A percentile compares a stretch with the other conserved stretches of the same genome.
phyloP scores from a whole-genome alignment of 2,329 filamentous ascomycete species.

The Mycosphaerella sp. region DNA sequence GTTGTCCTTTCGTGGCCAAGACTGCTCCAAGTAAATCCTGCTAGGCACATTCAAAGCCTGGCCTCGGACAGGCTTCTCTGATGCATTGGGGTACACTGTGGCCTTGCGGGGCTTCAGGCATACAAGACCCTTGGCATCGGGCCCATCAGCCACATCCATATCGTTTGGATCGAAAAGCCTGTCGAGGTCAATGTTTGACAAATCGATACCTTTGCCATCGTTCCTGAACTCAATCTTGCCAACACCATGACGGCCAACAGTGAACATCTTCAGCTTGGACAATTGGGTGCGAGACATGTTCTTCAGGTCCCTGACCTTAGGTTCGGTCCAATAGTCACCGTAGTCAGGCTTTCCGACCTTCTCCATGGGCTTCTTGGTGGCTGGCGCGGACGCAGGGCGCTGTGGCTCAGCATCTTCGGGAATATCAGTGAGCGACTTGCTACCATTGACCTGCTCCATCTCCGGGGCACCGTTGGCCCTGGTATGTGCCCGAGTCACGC shows the following conservation, averaged over 20 bases:
- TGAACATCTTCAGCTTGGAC: constrained; percentile 65
- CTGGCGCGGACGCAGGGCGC: constrained; percentile 24
- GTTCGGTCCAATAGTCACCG: constrained; percentile 83
- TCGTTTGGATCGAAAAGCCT: constrained; percentile 60
- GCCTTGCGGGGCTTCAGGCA: constrained; percentile 69
- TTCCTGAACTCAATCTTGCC: constrained; percentile 68
- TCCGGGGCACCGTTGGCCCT: constrained; percentile 47
- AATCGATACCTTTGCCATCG: constrained; percentile 51
- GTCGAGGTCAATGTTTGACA: constrained; percentile 71
- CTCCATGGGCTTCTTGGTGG: constrained; percentile 17
- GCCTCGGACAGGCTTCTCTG: constrained; percentile 74
- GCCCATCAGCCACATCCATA: constrained; percentile 1
- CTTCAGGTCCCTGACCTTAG: constrained; percentile 65
- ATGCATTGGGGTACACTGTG: constrained; percentile 74
- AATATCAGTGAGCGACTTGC: constrained; percentile 57
- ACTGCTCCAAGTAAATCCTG: constrained; percentile 80
- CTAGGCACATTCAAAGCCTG: constrained; percentile 90
- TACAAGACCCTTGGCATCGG: constrained; percentile 50
- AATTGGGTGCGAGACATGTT: constrained; percentile 75
- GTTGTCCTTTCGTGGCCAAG: constrained; percentile 71
- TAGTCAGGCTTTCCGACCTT: constrained; percentile 30
- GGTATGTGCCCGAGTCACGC: constrained; percentile 20
- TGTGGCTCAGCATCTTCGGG: constrained; percentile 57
- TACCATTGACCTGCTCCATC: constrained; percentile 58
- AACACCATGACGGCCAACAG: constrained; percentile 73